Percentiles rank a stretch among this genome's conserved stretches.
Conservation (phyloP, 441 rosid species). For the Metrosideros polymorpha region DNA sequence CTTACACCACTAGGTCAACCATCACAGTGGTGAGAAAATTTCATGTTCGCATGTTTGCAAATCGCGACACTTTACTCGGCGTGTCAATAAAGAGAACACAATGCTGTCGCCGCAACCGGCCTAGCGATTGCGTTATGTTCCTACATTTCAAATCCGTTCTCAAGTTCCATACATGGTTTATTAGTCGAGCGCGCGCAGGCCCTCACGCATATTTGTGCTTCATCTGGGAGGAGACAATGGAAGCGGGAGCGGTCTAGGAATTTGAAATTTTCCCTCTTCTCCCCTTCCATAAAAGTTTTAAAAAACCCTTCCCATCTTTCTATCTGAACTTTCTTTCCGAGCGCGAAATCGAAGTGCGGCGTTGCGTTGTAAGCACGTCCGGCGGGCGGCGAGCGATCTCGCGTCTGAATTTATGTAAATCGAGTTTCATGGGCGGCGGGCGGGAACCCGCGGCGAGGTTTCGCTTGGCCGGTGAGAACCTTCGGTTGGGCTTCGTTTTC, state of each 20-base stretch:
- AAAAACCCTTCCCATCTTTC: neutral
- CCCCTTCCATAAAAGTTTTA: neutral
- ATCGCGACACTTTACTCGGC: no score
- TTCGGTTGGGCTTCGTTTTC: neutral
- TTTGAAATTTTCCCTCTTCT: neutral
- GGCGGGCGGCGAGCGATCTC: neutral
- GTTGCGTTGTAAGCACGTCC: neutral
- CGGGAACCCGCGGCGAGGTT: neutral
- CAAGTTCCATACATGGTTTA: neutral
- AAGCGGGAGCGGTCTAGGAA: neutral
- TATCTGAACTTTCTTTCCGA: no score
- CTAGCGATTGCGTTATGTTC: neutral
- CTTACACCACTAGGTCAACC: no score
- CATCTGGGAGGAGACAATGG: neutral
- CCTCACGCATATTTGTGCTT: no score
- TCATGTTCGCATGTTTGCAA: no score
- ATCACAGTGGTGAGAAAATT: no score
- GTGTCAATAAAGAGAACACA: neutral
- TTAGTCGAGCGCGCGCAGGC: neutral
- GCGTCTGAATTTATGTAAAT: neutral
- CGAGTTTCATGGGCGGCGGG: neutral
- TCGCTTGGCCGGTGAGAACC: neutral
- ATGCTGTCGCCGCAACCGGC: rapidly evolving
- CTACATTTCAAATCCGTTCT: neutral
- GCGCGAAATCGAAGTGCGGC: neutral